Percentiles rank a stretch among this genome's conserved stretches.
These are phyloP conservation scores for Orbilia quercus DNA, from an alignment of 2,329 filamentous ascomycete genomes.

Conservation along the genomic window DNA sequence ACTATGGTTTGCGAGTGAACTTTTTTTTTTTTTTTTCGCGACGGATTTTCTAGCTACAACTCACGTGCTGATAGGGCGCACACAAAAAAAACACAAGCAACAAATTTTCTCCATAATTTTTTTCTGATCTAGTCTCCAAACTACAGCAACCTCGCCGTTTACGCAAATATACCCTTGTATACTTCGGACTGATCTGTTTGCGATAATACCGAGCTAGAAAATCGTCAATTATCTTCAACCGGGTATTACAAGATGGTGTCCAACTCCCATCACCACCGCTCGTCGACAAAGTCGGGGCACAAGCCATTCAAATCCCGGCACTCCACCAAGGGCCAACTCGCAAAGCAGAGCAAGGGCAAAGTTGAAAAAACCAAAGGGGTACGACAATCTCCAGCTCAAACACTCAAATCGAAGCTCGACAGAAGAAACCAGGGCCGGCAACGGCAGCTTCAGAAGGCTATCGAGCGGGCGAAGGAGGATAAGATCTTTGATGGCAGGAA, in stretches of 20 bases:
- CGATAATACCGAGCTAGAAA: slow-evolving; percentile 12
- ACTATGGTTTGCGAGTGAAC: slow-evolving; percentile 15
- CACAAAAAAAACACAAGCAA: slow-evolving; percentile 56
- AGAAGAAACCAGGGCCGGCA: slow-evolving; percentile 95
- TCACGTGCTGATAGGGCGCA: slow-evolving; percentile 55
- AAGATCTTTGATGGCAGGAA: slow-evolving; percentile 87
- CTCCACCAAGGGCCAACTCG: slow-evolving; percentile 85
- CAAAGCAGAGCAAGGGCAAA: slow-evolving; percentile 79
- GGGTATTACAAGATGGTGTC: slow-evolving; percentile 39
- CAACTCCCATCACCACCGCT: slow-evolving; percentile 81
- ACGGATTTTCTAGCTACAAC: slow-evolving; percentile 48
- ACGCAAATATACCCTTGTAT: neutral
- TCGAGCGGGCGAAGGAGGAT: slow-evolving; percentile 80
- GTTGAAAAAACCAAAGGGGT: slow-evolving; percentile 70
- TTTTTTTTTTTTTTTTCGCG: slow-evolving; percentile 52
- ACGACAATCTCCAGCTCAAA: slow-evolving; percentile 91
- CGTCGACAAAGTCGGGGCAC: slow-evolving; percentile 86
- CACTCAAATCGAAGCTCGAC: slow-evolving; percentile 97
- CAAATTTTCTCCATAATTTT: slow-evolving; percentile 53
- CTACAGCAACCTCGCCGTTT: slow-evolving; percentile 5
- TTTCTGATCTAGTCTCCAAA: slow-evolving; percentile 28
- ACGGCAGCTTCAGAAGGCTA: slow-evolving; percentile 82
- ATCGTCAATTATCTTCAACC: neutral
- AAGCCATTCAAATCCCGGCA: slow-evolving; percentile 95
- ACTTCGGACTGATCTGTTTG: neutral